Base-by-base conservation (phyloP, 1,139 yeast genomes). In the Lodderomyces jiufengensis region DNA sequence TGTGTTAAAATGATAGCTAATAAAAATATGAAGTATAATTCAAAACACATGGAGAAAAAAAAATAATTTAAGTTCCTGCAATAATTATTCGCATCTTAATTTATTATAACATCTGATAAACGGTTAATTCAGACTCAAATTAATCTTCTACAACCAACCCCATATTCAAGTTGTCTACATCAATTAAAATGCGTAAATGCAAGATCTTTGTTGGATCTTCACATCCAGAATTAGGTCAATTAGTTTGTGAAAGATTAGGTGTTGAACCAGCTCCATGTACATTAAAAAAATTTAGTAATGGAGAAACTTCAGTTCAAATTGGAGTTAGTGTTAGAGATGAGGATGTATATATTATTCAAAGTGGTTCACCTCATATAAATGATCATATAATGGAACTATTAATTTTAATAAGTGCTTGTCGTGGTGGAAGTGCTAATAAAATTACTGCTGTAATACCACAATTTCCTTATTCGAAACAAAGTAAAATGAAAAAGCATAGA, bases 381-480 rank as follows among this genome's bases (percentile, higher is more conserved):
- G 97, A 94, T 57, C 95, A 88, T 54, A 86, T 94, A 40, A 94
- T 94, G 98, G 98, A 94, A 63, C 69, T 94, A 47, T 73, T 94
- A 54, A 90, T 94, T 44, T 73, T 94, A 51, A 90, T 92, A 29
- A 81, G 95, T 31, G 98, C 97, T 21, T 92, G 97, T 63, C 80
- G 90, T 51, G 97, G 97, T 40, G 99, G 98, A 13, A 84, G 95
- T 10, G 98, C 99, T 14, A 84, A 87, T 51, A 88, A 90, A 58
- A 87, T 92, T 57, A 92, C 98, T 13, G 97, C 97, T 7, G 97
- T 94, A 26, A 81, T 94, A 37, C 99, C 99, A 1, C 95, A 88
- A 60, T 94, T 90, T 59, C 98, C 98, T 20, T 94, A 94, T 65
- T 87, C 97, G 18, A 94, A 92, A 60, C 98, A 94, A 62, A 80